Conservation (phyloP, 495 filamentous ascomycete genomes). For the Margaritispora aquatica region DNA sequence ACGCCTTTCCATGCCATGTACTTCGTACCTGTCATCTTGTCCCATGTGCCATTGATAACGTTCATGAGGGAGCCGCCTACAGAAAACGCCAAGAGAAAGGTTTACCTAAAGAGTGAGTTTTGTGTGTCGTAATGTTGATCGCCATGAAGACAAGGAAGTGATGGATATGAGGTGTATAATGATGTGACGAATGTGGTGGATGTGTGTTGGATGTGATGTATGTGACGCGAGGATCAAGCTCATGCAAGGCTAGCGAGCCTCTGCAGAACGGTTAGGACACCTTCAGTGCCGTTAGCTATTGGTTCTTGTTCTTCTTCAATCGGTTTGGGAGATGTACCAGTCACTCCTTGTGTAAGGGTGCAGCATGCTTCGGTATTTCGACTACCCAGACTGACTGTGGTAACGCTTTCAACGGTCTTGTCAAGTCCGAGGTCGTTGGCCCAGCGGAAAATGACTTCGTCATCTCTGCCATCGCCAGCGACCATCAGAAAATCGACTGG, state of each 20-base stretch:
- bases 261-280: constrained; percentile 35
- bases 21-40: background rate
- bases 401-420: constrained; percentile 55
- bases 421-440: constrained; percentile 61
- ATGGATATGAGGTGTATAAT: too few relatives aligned
- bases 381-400: constrained; percentile 76
- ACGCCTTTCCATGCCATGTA: constrained; percentile 2
- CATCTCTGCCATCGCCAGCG: constrained; percentile 81
- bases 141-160: too few relatives aligned
- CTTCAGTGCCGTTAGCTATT: constrained; percentile 19
- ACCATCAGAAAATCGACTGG: constrained; percentile 78
- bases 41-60: background rate
- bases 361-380: constrained; percentile 81
- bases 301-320: constrained; percentile 5
- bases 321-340: constrained; percentile 50
- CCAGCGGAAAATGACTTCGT: constrained; percentile 91
- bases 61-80: background rate
- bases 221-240: background rate
- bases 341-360: constrained; percentile 83
- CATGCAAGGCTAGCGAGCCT: constrained; percentile 25
- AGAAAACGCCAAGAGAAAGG: background rate
- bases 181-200: too few relatives aligned
- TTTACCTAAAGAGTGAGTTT: background rate
- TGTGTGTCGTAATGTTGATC: too few relatives aligned
- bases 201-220: background rate